Base-by-base conservation (phyloP, 108 stramenopile species). In the Nitzschia inconspicua region DNA sequence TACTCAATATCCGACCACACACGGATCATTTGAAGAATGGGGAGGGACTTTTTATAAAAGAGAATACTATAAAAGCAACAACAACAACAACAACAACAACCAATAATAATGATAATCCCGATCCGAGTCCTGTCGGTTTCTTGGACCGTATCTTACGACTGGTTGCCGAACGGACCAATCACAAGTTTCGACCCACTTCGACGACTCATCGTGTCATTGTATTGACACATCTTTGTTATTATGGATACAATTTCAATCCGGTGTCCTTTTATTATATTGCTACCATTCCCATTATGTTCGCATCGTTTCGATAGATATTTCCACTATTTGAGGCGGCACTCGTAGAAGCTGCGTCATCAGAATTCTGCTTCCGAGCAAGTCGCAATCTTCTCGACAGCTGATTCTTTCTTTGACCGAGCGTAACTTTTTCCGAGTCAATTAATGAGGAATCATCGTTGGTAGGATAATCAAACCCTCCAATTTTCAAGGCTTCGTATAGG, bases 201-300 rank as follows among this genome's bases (percentile, higher is more conserved):
- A 50, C 55, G 9, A 70, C 53, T 35, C 64, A 76, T 68, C 58
- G 57, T 26, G 74, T 92, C 27, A 23, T 76, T 0, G 51, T 92
- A 6, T 70, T 92, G 42, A 88, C 90, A 13, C 85, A 92, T 59
- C 55, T 91, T 35, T 66, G 62, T 47, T 90, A 94, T 50, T 90
- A 77, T 70, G 89, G 89, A 34, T 94, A 94, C 55, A 88, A 89
- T 57, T 94, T 94, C 80, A 94, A 94, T 56, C 93, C 9, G 53
- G 18, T 9, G 23, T 34, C 53, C 51, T 32, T 22, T 52, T 8
- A 0, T 3, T 26, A 28, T 13, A 13, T 24, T 24, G 48, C 29
- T 49, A 24, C 48, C 48, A 0, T 49, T 49, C 22, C 44, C 11
- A 6, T 16, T 44, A n/a, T 14, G 11, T 39, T 14, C 11, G 37